These are phyloP conservation scores for Colletotrichum aenigma DNA, from an alignment of 2,329 filamentous ascomycete genomes.

Conservation along the genomic window DNA sequence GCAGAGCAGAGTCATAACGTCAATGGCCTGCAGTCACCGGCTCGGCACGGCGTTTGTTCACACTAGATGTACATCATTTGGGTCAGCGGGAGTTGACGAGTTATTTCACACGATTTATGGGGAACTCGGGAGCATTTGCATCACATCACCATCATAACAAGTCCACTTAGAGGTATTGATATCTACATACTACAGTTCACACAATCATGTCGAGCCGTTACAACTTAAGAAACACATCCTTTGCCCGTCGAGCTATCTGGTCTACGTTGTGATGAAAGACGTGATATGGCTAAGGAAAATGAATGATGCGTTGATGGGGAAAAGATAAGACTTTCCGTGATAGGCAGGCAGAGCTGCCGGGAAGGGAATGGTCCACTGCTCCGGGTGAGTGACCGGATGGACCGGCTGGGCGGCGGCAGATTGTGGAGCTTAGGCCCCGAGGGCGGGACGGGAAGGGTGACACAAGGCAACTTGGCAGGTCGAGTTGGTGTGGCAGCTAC, in stretches of 20 bases:
- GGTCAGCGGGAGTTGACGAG: neutral
- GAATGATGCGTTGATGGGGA: neutral
- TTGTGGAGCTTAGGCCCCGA: slow-evolving; percentile 2
- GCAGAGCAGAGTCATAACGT: neutral
- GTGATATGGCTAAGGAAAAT: neutral
- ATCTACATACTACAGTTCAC: neutral
- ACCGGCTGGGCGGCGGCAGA: neutral
- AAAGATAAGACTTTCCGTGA: neutral
- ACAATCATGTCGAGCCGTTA: neutral
- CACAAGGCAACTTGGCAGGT: neutral
- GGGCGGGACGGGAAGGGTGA: slow-evolving; percentile 4
- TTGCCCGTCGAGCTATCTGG: neutral
- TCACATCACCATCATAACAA: neutral
- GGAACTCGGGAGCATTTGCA: neutral
- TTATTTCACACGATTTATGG: neutral
- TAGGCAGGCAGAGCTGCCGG: neutral
- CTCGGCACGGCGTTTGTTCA: neutral
- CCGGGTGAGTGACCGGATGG: neutral
- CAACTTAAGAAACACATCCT: neutral
- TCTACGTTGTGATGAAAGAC: neutral
- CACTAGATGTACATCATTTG: slow-evolving; percentile 6
- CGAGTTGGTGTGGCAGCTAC: neutral
- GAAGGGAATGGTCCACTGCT: neutral
- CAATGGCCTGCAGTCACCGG: neutral
- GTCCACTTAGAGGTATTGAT: neutral